Base-by-base conservation (phyloP, 495 filamentous ascomycete genomes). In the Poronia punctata region DNA sequence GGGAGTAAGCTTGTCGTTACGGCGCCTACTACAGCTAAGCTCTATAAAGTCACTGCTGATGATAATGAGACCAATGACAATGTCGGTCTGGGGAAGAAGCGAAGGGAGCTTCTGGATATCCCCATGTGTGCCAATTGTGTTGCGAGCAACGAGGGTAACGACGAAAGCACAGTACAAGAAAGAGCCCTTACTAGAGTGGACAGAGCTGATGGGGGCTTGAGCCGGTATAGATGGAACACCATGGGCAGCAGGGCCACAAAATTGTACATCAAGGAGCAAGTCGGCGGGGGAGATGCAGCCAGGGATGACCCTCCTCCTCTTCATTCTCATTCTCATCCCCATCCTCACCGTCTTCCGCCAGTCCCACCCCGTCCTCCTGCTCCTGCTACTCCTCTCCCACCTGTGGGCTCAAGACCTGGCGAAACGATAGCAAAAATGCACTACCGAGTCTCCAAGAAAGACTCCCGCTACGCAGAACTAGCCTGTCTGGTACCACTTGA, bases 101-200 rank as follows among this genome's bases (percentile, higher is more conserved):
- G 35, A n/a, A 45, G 45, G 38, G 64, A 64, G 47, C 50, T 65
- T 7, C 22, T 40, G 10, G 48, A 59, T 43, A 52, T 62, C 15
- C 66, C 66, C 7, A 34, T 59, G 32, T 67, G 66, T 46, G 51
- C 38, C 18, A 46, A 53, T 23, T 66, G 61, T 17, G 18, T 47
- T 11, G 46, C 45, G 0, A 56, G 54, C 39, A 49, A 45, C 34
- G 57, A 61, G 17, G 14, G 37, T 6, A 47, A 59, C 12, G 43
- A 51, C 10, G 33, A 45, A 29, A 10, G 10, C 7, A 7, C 19
- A 7, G 28, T 58, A 0, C 48, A 48, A 20, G 33, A 47, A 25
- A 59, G 46, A 43, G 57, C 52, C n/a, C 8, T 62, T 47, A 33
- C 43, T 4, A 56, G 49, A 23, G 41, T 57, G 8, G 56, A 59